A percentile compares a stretch with the other conserved stretches of the same genome.
phyloP scores from a whole-genome alignment of 331 rosid genomes.

The Acacia concinna region DNA sequence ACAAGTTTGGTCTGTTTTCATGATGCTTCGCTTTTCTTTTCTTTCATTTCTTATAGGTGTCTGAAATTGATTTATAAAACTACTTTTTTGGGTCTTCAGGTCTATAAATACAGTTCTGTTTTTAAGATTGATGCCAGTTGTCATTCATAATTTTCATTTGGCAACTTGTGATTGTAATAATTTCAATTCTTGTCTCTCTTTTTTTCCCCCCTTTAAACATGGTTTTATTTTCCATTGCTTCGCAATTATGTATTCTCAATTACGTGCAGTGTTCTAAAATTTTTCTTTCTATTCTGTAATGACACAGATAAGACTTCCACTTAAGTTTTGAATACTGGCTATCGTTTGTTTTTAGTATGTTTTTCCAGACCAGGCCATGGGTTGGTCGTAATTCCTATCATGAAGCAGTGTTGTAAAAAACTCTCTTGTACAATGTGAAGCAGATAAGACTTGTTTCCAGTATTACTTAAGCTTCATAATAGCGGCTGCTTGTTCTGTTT shows the following conservation, averaged over 20 bases:
- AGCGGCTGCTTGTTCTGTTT: not conserved
- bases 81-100: not conserved
- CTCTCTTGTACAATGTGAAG: not conserved
- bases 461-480: not conserved
- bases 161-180: slow-evolving; percentile 1
- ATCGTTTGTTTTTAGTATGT: not conserved
- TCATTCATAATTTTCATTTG: not conserved
- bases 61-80: not conserved
- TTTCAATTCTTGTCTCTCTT: not conserved
- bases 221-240: not conserved
- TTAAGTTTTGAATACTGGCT: not conserved
- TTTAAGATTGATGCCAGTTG: not conserved
- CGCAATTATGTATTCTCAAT: not conserved
- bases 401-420: not conserved
- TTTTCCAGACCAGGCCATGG: not conserved
- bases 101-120: not conserved
- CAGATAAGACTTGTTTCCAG: not conserved
- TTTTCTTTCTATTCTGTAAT: not conserved
- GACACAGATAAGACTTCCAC: not conserved
- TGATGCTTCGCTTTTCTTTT: not conserved
- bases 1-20: not conserved
- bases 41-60: not conserved
- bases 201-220: not conserved
- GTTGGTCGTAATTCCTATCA: not conserved
- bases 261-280: not conserved